Base-by-base conservation (phyloP, 768 basidiomycete genomes). In the Pleurotus sapidus region DNA sequence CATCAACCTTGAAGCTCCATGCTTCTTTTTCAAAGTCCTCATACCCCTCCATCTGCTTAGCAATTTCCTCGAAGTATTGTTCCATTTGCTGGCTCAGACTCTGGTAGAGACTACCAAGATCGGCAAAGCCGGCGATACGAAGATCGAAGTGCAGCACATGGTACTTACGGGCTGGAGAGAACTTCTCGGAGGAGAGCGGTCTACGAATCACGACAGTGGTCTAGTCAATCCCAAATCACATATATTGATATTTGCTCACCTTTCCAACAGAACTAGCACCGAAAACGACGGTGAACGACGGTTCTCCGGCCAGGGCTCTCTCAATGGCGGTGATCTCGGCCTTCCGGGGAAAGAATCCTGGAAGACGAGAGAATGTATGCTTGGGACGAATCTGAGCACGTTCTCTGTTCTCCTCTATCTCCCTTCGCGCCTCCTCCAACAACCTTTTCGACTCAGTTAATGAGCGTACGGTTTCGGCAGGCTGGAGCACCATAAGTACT, bases 101-200 rank as follows among this genome's bases (percentile, higher is more conserved):
- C 68, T 76, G 79, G 64, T 93, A 93, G 34, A 93, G 74, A 63
- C 91, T 92, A 1, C 82, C 72, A 9, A 93, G 75, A 65, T 93
- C 91, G 2, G 90, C 89, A 64, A 93, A 93, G 0, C 90, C 91
- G 3, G 91, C 83, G 49, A 93, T 91, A 4, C 91, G 84, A 43
- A 94, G 77, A 68, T 93, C 91, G 61, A 93, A 90, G 65, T 91
- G 88, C 48, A 93, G 78, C 55, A 93, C 89, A 71, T 91, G 89
- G 65, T 88, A 93, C 49, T 74, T 74, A 8, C n/a, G 84, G 78
- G 17, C 77, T 74, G 9, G 84, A 84, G 23, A 94, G 82, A 24
- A 93, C 83, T 70, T 93, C 88, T 46, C 91, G 81, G 11, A 93
- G 76, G 6, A 94, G 79, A 0, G 88, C 84, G 4, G 92, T 94